Base-by-base conservation (phyloP, 2,329 filamentous ascomycete genomes). In the Cladophialophora carrionii region DNA sequence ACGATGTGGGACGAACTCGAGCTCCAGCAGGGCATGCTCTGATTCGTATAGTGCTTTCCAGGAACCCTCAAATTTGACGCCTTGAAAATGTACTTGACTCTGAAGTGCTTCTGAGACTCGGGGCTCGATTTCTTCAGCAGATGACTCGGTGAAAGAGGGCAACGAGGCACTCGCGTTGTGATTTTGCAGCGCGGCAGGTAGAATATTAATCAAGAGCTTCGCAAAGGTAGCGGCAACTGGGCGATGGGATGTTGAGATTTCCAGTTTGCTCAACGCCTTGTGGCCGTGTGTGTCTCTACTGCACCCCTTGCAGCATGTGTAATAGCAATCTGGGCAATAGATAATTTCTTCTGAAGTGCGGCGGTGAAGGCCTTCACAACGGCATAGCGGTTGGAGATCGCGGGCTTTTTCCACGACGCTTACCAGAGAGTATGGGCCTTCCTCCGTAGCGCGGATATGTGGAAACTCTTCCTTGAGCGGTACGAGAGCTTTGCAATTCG, bases 291-390 rank as follows among this genome's bases (percentile, higher is more conserved):
- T 41, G 32, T 62, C 53, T 57, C 64, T 52, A 26, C 60, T 65
- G 46, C 71, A 70, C n/a, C 51, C 43, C 20, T 57, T 43, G 65
- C 66, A 68, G 57, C 54, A 56, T 24, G 67, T 70, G 57, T 68
- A 64, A 49, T 67, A 67, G 51, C 70, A 67, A 29, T 59, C 31
- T n/a, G 51, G 52, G 53, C 65, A 67, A 62, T 64, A 57, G 9
- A 51, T 55, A 14, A 63, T 20, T 20, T 48, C 51, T 9, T 74
- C 75, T 5, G 72, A 70, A 3, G 77, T 76, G 1, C 81, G 73
- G 0, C 73, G 70, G 2, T 74, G 74, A 41, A 78, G 77, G 1
- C 82, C 81, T 74, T 89, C 87, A 64, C 87, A 89, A 49, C 75
- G 74, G 68, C 87, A 90, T n/a, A 82, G 75, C 10, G 80, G 78